Conservation (phyloP, 495 filamentous ascomycete species). For the Neurospora sp. region DNA sequence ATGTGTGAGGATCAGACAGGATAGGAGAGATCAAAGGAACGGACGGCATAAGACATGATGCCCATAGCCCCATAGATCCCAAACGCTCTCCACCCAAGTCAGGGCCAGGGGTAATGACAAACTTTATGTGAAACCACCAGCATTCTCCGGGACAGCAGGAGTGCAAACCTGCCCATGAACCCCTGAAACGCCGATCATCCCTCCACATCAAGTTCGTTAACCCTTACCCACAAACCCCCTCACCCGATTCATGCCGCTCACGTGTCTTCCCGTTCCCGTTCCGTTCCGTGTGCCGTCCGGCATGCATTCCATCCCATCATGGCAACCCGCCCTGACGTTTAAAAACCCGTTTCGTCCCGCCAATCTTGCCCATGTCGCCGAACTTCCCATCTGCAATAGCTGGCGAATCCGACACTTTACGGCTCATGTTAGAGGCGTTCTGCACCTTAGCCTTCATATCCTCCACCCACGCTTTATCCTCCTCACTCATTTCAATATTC, state of each 20-base stretch:
- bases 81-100: not conserved
- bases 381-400: conserved; percentile 25
- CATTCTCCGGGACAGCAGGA: not conserved
- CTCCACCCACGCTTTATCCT: conserved; percentile 63
- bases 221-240: not conserved
- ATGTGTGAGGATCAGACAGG: not conserved
- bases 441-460: conserved; percentile 59
- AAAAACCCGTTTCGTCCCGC: conserved; percentile 49
- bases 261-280: not conserved
- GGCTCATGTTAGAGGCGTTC: conserved; percentile 39
- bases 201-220: not conserved
- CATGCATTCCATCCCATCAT: not conserved
- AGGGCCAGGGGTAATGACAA: not conserved
- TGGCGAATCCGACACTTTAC: conserved; percentile 13
- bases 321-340: conserved; percentile 4
- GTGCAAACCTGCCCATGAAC: not conserved
- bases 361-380: conserved; percentile 49
- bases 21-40: not conserved
- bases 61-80: not conserved
- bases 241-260: not conserved
- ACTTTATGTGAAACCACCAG: not conserved
- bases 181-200: not conserved
- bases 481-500: conserved; percentile 48
- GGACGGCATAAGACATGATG: not conserved
- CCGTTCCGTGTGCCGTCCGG: not conserved